Evolutionary conservation across 1,284 basidiomycete genomes (phyloP).

Genomic region (Cryptococcus sp.): DNA sequence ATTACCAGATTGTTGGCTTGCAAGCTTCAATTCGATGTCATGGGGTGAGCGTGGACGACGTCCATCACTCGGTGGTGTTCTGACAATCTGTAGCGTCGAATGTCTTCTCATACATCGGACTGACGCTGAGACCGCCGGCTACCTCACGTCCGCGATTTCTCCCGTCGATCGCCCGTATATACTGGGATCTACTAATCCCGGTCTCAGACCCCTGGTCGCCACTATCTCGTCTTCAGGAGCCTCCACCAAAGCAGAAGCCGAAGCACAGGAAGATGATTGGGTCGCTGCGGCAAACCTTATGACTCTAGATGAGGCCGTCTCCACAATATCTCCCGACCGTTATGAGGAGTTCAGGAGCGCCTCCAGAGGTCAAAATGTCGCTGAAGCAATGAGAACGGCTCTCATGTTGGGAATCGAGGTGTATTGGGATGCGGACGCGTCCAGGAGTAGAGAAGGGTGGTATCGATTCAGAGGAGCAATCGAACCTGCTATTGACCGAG

Average conservation of each 20-base stretch:
- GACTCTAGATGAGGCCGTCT: too few species aligned
- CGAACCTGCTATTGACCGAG: constrained; percentile 77
- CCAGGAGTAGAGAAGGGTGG: constrained; percentile 89
- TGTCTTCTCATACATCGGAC: constrained; percentile 74
- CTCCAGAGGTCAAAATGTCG: too few species aligned
- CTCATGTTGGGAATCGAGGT: constrained; percentile 71
- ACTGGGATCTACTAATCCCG: constrained; percentile 66
- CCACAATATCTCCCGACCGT: too few species aligned
- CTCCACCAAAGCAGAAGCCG: constrained; percentile 2
- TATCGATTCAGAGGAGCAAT: constrained; percentile 65
- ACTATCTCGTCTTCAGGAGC: constrained; percentile 55
- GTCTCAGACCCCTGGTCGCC: constrained; percentile 54
- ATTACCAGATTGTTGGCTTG: constrained; percentile 5
- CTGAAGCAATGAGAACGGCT: constrained; percentile 56
- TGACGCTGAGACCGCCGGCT: constrained; percentile 82
- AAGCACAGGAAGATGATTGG: constrained; percentile 17
- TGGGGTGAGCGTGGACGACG: constrained; percentile 8
- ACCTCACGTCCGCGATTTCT: constrained; percentile 83
- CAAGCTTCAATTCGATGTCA: constrained; percentile 14
- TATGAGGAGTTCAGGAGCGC: too few species aligned
- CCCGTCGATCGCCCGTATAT: constrained; percentile 70
- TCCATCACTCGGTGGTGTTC: constrained; percentile 43
- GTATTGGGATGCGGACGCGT: constrained; percentile 90
- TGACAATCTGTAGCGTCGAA: too few species aligned
- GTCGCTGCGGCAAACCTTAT: too few species aligned